Conservation (phyloP, 75 land plant species). For the Isoetes taiwanensis region DNA sequence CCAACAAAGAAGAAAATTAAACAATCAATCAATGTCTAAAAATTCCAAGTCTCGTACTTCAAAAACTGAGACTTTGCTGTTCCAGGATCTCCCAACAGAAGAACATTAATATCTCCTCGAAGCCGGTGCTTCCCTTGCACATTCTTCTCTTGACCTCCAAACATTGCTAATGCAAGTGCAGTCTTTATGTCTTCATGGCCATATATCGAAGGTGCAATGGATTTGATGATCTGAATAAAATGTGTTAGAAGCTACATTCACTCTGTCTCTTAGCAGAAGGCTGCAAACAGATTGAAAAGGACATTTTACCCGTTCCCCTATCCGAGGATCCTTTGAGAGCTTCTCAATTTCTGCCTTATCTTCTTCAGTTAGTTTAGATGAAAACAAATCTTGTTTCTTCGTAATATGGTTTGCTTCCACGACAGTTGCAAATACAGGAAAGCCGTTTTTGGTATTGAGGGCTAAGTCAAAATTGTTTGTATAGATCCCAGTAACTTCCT, state of each 20-base stretch:
- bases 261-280: neutral
- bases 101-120: conserved; percentile 91
- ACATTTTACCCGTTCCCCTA: conserved; percentile 75
- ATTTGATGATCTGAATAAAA: conserved; percentile 62
- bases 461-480: conserved; percentile 93
- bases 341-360: conserved; percentile 93
- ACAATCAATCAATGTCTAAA: neutral
- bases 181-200: conserved; percentile 98
- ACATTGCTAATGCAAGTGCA: conserved; percentile 92
- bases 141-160: conserved; percentile 98
- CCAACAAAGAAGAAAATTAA: neutral
- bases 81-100: conserved; percentile 96
- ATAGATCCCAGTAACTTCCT: conserved; percentile 97
- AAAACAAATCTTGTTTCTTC: conserved; percentile 93
- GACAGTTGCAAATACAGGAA: conserved; percentile 98
- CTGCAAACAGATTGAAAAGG: neutral
- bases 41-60: conserved; percentile 41
- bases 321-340: conserved; percentile 84
- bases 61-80: conserved; percentile 97
- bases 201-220: conserved; percentile 97
- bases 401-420: conserved; percentile 88
- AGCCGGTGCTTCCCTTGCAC: conserved; percentile 89
- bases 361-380: conserved; percentile 92
- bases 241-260: neutral
- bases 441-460: conserved; percentile 93